Evolutionary conservation across 2,329 filamentous ascomycete species (phyloP).

Genomic region (Neofusicoccum parvum): DNA sequence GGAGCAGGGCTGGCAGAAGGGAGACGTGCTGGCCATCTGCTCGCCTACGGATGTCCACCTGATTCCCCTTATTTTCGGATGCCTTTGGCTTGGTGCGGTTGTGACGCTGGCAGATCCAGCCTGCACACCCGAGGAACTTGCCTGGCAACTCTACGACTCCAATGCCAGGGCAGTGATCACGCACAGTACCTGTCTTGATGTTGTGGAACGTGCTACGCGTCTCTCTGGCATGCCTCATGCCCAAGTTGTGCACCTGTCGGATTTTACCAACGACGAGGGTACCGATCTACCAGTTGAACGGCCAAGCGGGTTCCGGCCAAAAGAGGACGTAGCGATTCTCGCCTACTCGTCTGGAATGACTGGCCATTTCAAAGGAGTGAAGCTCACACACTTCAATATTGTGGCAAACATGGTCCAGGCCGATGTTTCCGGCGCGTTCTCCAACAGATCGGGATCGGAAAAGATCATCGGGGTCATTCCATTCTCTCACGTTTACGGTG

Average conservation of each 20-base stretch:
- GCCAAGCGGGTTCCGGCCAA: conserved; percentile 24
- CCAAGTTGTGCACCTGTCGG: conserved; percentile 9
- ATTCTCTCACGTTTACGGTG: not conserved
- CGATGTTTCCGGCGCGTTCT: conserved; percentile 22
- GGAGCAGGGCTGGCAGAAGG: conserved; percentile 23
- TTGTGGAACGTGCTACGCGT: not conserved
- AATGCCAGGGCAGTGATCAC: conserved; percentile 24
- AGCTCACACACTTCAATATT: conserved; percentile 24
- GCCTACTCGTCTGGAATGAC: conserved; percentile 28
- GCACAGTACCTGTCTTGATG: conserved; percentile 11
- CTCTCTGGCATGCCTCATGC: not conserved
- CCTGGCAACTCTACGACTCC: conserved; percentile 20
- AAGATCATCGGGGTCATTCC: not conserved
- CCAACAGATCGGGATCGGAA: conserved; percentile 22
- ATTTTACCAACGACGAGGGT: too few relatives aligned
- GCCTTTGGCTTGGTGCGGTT: conserved; percentile 30
- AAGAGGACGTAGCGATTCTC: conserved; percentile 25
- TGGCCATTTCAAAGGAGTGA: conserved; percentile 28
- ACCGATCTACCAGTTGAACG: too few relatives aligned
- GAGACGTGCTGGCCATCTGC: conserved; percentile 27
- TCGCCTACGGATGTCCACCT: conserved; percentile 26
- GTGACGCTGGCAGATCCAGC: conserved; percentile 32
- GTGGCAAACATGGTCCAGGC: conserved; percentile 21
- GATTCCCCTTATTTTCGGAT: conserved; percentile 25
- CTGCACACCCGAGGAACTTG: conserved; percentile 29